Evolutionary conservation across 2,329 filamentous ascomycete species (phyloP), one percentile per base, ranked within the genome.

Genomic region (Fusarium pseudocircinatum): DNA sequence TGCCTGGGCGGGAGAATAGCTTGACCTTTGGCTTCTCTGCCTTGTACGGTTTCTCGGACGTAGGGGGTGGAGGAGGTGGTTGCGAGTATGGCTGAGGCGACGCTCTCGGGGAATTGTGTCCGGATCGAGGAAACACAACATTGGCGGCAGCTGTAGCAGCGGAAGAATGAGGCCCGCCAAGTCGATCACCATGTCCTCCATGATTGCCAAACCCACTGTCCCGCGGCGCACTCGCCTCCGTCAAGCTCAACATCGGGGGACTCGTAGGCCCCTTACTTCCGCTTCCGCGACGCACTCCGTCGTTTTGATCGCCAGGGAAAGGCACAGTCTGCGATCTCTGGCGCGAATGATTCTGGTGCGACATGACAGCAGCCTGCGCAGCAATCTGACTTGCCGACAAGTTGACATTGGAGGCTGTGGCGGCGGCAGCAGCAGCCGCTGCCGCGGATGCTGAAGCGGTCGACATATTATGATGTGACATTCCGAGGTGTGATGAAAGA

Each of bases 11-110:
- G 12, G 92, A 94, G 79, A 95, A 95, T 34, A 96, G 86, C 84
- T 96, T 96, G 80, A 94, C 92, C 82, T 94, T 95, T 69, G 91
- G 90, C 69, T 94, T 93, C 76, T 94, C 91, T 34, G 88, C 85
- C 76, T 89, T 89, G 37, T 80, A 77, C 28, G 87, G 87, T 80
- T 93, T 91, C 74, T 93, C 91, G 6, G 85, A 82, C 50, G 79
- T 83, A 16, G 81, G 64, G 16, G 64, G 81, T 50, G 78, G 83
- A 13, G 79, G 81, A 36, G 82, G 85, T 28, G 80, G 81, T 39
- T 81, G 85, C 62, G 79, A 82, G 22, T 81, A 81, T 70, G 72
- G 77, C 60, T 82, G 80, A 13, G 80, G 81, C 37, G 73, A 81
- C 14, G 85, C 79, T 34, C 82, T 81, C 2, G 88, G 88, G 16